Base-by-base conservation (phyloP, 139 green algal genomes). In the Nannochloris sp. region DNA sequence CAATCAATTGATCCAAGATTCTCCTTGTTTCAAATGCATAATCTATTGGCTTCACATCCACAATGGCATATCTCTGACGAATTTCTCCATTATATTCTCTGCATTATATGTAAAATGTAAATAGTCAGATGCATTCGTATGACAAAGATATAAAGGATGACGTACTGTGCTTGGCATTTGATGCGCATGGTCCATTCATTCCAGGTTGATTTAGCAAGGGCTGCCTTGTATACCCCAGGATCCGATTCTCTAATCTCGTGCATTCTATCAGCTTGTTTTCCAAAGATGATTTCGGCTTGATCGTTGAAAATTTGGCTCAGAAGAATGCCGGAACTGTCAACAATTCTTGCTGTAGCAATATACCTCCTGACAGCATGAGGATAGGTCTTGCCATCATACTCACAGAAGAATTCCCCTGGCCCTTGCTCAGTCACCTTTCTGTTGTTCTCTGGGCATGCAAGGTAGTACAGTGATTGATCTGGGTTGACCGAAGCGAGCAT, bases 381-480 rank as follows among this genome's bases (percentile, higher is more conserved):
- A 21, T 48, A 62, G 0, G 48, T 72, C 57, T 74, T 72, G 23
- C 72, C 68, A 48, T 91, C 82, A 19, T 72, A 80, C 68, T 93
- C 87, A 25, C 70, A 87, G 4, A 66, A 82, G 66, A 74, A 91
- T 5, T 57, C 54, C 5, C 69, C 63, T 53, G 46, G 46, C 46
- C 71, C 75, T 54, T 83, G 78, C 60, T 84, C 64, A 60, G 83
- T 70, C 27, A 83, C 77, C 81, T 96, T 96, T 44, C 76, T 74
- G 66, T 88, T 88, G 68, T 84, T 91, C 37, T 90, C 85, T 18
- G 85, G 87, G 77, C 82, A 81, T 40, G 89, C 87, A 21, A 86
- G 60, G 74, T 95, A 95, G 67, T 82, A 91, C 69, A 96, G 70
- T 21, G 55, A 72, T 70, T 90, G 73, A 10, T 89, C 75, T 4